Base-by-base conservation (phyloP, 176 grass and related monocot species). In the Echinochloa phyllopogon region DNA sequence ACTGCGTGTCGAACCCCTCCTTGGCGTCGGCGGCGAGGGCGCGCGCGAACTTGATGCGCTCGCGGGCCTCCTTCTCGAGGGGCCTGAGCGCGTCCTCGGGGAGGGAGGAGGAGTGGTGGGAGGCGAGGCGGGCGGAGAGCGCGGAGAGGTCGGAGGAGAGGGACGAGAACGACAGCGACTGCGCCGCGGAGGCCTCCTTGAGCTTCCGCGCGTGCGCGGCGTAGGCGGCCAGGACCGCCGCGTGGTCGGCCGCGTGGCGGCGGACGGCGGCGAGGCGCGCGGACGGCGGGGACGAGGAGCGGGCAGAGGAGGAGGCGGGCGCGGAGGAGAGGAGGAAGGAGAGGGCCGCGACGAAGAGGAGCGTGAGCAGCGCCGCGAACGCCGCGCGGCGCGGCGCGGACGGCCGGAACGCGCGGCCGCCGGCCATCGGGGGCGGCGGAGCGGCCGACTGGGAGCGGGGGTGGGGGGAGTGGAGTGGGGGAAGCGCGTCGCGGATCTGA, bases 31-130 rank as follows among this genome's bases (percentile, higher is more conserved):
- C 81, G 29, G 94, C 84, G 81, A 96, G 89, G 23, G 88, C 86
- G 65, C 93, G 91, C 2, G 96, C 91, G 45, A 80, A 6, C 88
- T 99, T 99, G 75, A 96, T 76, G 33, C 94, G 96, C 47, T 99
- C 96, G 50, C 92, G 92, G 15, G 91, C 90, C 78, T 99, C 96
- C 90, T 96, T 99, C 91, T 99, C 93, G 18, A 96, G 65, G 17
- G 88, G 78, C 63, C 49, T 89, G 36, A 92, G 85, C 58, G 78
- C 75, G 66, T 92, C 90, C 66, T 92, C 90, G 8, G 82, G 72
- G 12, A 88, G 78, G 62, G 29, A 37, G 17, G 77, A 27, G 74
- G 79, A 55, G 50, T 37, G 41, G 59, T 82, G 78, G 50, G 86
- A 57, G 48, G 77, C 71, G 82, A 92, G 90, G 69, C 89, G 89